Percentiles rank a stretch among this genome's conserved stretches.
Evolutionary conservation across 139 green algal species (phyloP).

Genomic region (Chlamydomonas sp.): DNA sequence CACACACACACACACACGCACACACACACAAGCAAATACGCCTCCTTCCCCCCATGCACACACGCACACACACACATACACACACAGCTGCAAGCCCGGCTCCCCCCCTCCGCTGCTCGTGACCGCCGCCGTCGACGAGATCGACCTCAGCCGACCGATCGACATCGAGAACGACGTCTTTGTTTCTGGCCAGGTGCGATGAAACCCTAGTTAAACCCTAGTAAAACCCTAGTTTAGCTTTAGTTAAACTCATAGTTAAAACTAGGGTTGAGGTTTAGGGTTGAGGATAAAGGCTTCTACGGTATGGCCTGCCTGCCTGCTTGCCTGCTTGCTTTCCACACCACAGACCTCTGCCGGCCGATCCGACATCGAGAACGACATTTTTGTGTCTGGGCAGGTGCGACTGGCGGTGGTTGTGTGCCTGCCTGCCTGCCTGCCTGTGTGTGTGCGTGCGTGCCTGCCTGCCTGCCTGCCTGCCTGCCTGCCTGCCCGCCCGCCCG

Average conservation of each 20-base stretch:
- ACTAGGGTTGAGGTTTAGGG: background rate
- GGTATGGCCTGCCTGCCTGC: no score
- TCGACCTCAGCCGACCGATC: constrained; percentile 39
- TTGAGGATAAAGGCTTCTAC: background rate
- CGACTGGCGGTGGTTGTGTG: no score
- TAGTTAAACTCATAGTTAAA: no score
- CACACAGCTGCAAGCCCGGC: constrained; percentile 6
- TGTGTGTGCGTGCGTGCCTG: no score
- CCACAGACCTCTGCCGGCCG: constrained; percentile 41
- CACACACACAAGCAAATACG: no score
- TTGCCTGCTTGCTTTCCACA: constrained; percentile 63
- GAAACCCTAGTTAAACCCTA: no score
- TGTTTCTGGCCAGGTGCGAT: background rate
- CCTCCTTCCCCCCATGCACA: no score
- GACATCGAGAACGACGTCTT: constrained; percentile 17
- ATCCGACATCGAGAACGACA: constrained; percentile 27
- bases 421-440: background rate
- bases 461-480: no score
- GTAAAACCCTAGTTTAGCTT: background rate
- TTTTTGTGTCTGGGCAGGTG: background rate
- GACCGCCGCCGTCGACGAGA: constrained; percentile 66
- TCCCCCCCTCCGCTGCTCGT: constrained; percentile 57
- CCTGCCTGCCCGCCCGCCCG: no score
- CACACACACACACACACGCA: no score
- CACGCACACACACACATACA: no score